Conservation (phyloP, 345 rosid species). For the Erodium maritimum region DNA sequence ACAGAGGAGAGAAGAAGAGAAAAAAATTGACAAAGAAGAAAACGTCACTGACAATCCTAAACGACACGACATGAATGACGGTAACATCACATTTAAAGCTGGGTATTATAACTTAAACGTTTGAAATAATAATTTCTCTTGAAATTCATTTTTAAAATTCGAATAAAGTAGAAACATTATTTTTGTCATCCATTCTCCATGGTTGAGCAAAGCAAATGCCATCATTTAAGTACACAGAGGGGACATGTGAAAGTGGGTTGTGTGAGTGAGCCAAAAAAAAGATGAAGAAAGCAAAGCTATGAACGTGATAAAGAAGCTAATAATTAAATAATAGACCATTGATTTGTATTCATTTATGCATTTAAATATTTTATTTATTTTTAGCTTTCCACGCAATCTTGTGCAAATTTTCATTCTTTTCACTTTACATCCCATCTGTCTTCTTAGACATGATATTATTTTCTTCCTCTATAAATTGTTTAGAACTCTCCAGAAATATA, state of each 20-base stretch:
- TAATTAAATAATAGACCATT: background rate
- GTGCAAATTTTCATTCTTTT: background rate
- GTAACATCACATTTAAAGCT: too few species aligned
- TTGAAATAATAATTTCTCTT: too few species aligned
- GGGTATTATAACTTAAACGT: too few species aligned
- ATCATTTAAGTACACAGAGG: background rate
- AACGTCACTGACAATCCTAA: too few species aligned
- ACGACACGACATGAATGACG: too few species aligned
- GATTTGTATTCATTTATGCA: background rate
- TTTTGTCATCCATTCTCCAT: too few species aligned
- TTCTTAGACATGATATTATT: background rate
- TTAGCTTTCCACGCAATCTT: background rate
- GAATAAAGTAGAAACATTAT: too few species aligned
- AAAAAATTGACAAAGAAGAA: too few species aligned
- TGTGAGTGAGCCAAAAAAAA: background rate
- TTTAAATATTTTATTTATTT: too few species aligned
- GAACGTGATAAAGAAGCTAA: conserved; percentile 1
- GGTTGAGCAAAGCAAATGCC: background rate
- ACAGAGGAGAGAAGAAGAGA: too few species aligned
- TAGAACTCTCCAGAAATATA: background rate
- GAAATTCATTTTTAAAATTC: too few species aligned
- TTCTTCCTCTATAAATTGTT: background rate
- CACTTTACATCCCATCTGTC: background rate
- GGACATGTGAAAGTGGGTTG: background rate
- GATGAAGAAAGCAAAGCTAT: background rate